phyloP scores from a whole-genome alignment of 768 basidiomycete genomes.

The Termitomyces sp. region DNA sequence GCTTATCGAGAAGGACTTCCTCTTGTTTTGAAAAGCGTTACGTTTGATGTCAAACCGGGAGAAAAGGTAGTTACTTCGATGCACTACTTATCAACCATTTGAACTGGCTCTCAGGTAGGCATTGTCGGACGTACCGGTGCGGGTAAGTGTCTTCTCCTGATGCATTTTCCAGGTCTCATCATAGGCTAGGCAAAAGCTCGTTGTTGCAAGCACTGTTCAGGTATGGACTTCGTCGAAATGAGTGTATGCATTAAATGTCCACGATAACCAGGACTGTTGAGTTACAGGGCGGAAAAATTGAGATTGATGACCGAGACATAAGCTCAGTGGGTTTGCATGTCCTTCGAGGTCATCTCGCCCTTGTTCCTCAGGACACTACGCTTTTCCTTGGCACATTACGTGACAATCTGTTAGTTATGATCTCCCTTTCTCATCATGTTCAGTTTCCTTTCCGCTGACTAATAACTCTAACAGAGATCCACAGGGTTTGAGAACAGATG shows the following conservation, averaged over 20 bases:
- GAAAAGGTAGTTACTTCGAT: constrained; percentile 45
- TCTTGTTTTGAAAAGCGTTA: constrained; percentile 54
- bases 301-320: constrained; percentile 51
- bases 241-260: not conserved
- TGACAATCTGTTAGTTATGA: constrained; percentile 31
- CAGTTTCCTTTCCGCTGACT: not conserved
- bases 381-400: constrained; percentile 42
- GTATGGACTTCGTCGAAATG: constrained; percentile 17
- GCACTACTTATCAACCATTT: not conserved
- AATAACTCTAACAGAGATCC: constrained; percentile 40
- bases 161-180: not conserved
- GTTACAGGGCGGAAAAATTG: constrained; percentile 49
- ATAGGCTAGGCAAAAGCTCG: constrained; percentile 44
- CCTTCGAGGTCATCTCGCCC: constrained; percentile 49
- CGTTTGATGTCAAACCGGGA: constrained; percentile 49
- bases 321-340: constrained; percentile 44
- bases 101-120: constrained; percentile 26
- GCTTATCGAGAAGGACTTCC: constrained; percentile 61
- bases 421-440: not conserved
- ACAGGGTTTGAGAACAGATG: constrained; percentile 45
- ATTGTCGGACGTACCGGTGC: constrained; percentile 46
- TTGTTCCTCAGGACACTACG: constrained; percentile 63
- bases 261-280: constrained; percentile 46
- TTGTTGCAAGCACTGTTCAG: constrained; percentile 52
- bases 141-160: constrained; percentile 15